phyloP scores from a whole-genome alignment of 2,329 filamentous ascomycete genomes.

The Cercospora nicotianae region DNA sequence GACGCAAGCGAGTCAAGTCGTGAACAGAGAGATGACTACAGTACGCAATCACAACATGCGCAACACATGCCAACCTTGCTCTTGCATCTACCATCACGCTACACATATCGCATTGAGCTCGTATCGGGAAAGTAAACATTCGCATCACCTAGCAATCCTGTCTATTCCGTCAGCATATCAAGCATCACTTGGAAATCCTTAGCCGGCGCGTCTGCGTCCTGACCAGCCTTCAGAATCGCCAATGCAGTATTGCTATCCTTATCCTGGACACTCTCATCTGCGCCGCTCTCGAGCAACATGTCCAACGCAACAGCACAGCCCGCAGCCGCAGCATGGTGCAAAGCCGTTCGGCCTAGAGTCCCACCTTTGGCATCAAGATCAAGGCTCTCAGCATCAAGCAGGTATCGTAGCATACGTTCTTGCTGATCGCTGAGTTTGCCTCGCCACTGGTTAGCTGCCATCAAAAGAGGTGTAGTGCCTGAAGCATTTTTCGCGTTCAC shows the following conservation, averaged over 20 bases:
- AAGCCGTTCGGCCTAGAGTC: background rate
- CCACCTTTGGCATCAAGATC: background rate
- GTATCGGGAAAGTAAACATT: background rate
- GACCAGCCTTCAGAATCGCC: background rate
- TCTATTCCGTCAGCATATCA: background rate
- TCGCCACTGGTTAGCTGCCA: slow-evolving; percentile 5
- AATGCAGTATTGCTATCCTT: background rate
- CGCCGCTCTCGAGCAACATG: background rate
- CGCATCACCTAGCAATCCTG: background rate
- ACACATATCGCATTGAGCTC: background rate
- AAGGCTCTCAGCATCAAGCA: background rate
- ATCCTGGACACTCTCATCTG: background rate
- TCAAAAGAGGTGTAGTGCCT: background rate
- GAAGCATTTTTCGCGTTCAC: background rate
- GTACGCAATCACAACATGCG: background rate
- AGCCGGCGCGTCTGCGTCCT: background rate
- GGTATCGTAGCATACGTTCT: background rate
- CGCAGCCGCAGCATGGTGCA: background rate
- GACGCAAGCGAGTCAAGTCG: background rate
- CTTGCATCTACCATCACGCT: background rate
- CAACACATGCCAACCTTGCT: background rate
- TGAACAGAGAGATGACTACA: too few species aligned
- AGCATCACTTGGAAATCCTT: background rate
- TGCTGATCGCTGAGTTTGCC: background rate
- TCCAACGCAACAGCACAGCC: background rate